A percentile compares a stretch with the other conserved stretches of the same genome.
Conservation (phyloP, 2,329 filamentous ascomycete species). For the Aureobasidium leucospermi region DNA sequence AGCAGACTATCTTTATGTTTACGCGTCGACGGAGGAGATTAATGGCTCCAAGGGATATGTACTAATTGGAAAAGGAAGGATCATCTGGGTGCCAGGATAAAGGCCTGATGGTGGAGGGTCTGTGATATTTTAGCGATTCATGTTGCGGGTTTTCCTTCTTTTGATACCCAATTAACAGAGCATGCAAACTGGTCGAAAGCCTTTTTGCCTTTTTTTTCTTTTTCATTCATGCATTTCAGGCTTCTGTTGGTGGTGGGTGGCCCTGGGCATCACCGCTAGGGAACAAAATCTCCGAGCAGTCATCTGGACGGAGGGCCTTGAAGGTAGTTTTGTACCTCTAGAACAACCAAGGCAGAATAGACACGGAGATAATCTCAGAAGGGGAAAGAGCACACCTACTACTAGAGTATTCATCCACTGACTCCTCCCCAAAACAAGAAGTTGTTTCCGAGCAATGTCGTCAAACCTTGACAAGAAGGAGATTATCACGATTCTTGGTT, state of each 20-base stretch:
- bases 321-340: neutral
- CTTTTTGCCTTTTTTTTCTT: neutral
- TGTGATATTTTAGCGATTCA: neutral
- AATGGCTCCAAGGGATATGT: too few species aligned
- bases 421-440: neutral
- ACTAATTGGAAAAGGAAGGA: neutral
- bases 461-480: neutral
- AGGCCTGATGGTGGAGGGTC: neutral
- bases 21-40: neutral
- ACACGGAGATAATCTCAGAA: neutral
- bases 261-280: neutral
- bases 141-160: neutral
- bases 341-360: neutral
- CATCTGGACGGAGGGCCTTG: neutral
- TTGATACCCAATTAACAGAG: slow-evolving; percentile 5
- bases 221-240: neutral
- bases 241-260: neutral
- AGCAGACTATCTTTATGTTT: neutral
- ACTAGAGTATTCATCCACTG: neutral
- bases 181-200: neutral
- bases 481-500: neutral
- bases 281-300: neutral
- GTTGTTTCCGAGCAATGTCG: neutral
- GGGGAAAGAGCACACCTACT: neutral
- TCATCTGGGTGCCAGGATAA: neutral